These are phyloP conservation scores for Epicoccum nigrum DNA, from an alignment of 2,329 filamentous ascomycete genomes.

Conservation along the genomic window DNA sequence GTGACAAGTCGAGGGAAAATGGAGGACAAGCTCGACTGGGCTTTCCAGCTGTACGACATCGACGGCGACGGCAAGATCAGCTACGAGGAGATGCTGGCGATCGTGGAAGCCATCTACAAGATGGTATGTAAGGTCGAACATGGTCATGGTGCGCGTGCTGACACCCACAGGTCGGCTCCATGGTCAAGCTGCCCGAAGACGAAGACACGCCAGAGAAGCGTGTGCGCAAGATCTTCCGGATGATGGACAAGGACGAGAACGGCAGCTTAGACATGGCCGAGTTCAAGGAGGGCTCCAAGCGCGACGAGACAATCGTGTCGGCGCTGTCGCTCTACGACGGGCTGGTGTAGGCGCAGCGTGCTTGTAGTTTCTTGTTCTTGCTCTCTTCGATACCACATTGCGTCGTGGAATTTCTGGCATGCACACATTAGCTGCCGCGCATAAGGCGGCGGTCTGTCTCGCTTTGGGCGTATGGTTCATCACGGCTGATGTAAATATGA, in stretches of 20 bases:
- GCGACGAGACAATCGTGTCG: conserved; percentile 98
- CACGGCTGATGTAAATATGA: conserved; percentile 43
- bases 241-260: conserved; percentile 99
- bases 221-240: conserved; percentile 96
- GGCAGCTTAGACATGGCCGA: conserved; percentile 95
- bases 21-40: conserved; percentile 99
- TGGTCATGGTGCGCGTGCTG: conserved; percentile 13
- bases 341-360: conserved; percentile 67
- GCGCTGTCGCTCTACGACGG: conserved; percentile 96
- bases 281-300: conserved; percentile 99
- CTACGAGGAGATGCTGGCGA: conserved; percentile 98
- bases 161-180: conserved; percentile 80
- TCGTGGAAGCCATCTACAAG: conserved; percentile 99
- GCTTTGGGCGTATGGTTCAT: conserved; percentile 44
- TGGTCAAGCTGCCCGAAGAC: conserved; percentile 98
- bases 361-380: conserved; percentile 40
- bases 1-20: conserved; percentile 97
- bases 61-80: conserved; percentile 99
- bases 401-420: conserved; percentile 40
- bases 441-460: conserved; percentile 36
- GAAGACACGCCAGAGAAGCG: conserved; percentile 99
- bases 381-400: conserved; percentile 49
- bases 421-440: conserved; percentile 39
- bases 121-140: conserved; percentile 69
- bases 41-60: conserved; percentile 98